phyloP scores from a whole-genome alignment of 257 asterid genomes.

The Solanum dulcamara region DNA sequence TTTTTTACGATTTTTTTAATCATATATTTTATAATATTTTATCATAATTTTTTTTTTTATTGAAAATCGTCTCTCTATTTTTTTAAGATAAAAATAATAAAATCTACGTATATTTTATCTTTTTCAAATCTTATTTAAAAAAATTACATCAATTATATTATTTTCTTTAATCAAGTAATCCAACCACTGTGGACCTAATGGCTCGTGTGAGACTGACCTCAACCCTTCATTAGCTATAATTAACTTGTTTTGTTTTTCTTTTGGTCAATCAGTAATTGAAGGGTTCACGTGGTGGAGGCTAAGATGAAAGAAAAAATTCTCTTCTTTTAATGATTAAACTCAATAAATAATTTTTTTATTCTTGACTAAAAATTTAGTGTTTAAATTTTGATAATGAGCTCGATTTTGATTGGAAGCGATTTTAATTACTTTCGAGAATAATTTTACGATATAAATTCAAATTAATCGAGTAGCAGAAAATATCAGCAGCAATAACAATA shows the following conservation, averaged over 20 bases:
- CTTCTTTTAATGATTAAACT: neutral
- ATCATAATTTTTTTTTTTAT: neutral
- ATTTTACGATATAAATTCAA: too few relatives aligned
- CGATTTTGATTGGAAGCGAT: too few relatives aligned
- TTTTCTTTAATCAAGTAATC: neutral
- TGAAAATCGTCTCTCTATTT: neutral
- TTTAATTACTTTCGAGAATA: too few relatives aligned
- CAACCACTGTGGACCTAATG: neutral
- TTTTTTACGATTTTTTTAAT: neutral
- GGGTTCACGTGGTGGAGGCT: neutral
- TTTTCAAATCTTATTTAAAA: too few relatives aligned
- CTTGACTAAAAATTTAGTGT: too few relatives aligned
- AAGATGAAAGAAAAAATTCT: neutral
- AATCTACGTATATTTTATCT: neutral
- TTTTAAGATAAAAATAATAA: neutral
- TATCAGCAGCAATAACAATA: neutral
- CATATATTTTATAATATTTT: neutral
- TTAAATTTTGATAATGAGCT: too few relatives aligned
- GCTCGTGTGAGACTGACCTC: neutral
- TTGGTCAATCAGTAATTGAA: neutral
- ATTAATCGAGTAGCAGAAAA: too few relatives aligned
- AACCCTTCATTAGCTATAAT: neutral
- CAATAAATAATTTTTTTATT: too few relatives aligned
- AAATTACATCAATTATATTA: too few relatives aligned
- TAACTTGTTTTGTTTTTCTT: neutral